Percentiles rank a stretch among this genome's conserved stretches.
These are phyloP conservation scores for Boletus reticuloceps DNA, from an alignment of 768 basidiomycete genomes.

Conservation along the genomic window DNA sequence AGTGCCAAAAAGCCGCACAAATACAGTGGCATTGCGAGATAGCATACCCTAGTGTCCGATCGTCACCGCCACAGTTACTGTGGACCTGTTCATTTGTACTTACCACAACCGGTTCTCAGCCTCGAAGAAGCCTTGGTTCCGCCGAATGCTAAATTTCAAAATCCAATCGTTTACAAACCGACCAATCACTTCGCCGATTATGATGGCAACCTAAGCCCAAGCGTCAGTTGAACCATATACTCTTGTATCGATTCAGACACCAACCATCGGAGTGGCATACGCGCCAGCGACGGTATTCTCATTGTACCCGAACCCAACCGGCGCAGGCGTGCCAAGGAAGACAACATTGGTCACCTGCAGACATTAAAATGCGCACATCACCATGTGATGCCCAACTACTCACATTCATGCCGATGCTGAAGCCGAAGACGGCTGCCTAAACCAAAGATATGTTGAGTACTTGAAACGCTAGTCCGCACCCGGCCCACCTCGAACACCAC, in stretches of 20 bases:
- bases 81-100: background rate
- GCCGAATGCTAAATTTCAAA: constrained; percentile 40
- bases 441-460: background rate
- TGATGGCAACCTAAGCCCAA: constrained; percentile 39
- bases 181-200: constrained; percentile 52
- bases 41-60: constrained; percentile 30
- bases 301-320: constrained; percentile 46
- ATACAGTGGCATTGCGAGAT: constrained; percentile 39
- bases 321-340: constrained; percentile 46
- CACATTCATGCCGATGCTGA: constrained; percentile 45
- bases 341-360: constrained; percentile 52
- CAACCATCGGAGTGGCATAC: constrained; percentile 45
- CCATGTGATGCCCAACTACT: background rate
- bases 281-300: constrained; percentile 40
- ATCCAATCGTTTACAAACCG: constrained; percentile 51
- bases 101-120: constrained; percentile 48
- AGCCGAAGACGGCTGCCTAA: constrained; percentile 47
- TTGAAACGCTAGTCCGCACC: background rate
- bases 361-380: background rate
- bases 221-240: background rate
- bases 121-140: constrained; percentile 51
- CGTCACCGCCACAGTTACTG: background rate
- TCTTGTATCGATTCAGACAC: background rate
- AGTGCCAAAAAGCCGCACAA: constrained; percentile 42
- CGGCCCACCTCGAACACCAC: constrained; percentile 37